Percentiles rank a stretch among this genome's conserved stretches.
Conservation (phyloP, 75 land plant genomes). For the Sequoiadendron giganteum region DNA sequence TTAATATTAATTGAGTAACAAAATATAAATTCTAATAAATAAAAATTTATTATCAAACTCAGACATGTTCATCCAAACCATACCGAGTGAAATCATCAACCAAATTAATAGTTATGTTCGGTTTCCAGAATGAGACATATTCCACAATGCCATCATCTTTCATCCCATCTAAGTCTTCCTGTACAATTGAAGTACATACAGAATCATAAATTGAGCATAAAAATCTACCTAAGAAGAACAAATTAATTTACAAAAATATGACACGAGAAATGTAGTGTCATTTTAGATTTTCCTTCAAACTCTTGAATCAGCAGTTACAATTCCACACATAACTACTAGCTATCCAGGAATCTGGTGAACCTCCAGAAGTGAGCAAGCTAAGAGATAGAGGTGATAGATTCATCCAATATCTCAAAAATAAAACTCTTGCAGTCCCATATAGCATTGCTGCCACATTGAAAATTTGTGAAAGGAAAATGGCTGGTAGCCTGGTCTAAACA, state of each 20-base stretch:
- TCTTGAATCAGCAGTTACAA: neutral
- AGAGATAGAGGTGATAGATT: neutral
- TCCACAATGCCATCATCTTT: constrained; percentile 51
- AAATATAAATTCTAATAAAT: neutral
- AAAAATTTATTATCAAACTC: neutral
- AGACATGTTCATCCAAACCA: neutral
- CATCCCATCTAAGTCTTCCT: constrained; percentile 28
- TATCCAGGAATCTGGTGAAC: neutral
- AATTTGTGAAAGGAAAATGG: neutral
- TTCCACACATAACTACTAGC: neutral
- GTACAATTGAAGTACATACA: constrained; percentile 8
- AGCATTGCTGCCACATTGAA: neutral
- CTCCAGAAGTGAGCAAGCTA: neutral
- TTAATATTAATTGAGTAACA: neutral
- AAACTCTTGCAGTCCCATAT: neutral
- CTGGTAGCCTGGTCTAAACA: neutral
- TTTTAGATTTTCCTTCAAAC: neutral
- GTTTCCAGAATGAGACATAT: constrained; percentile 92
- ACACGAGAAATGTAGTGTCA: neutral
- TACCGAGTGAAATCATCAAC: constrained; percentile 94
- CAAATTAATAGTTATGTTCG: constrained; percentile 92
- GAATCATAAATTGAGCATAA: neutral
- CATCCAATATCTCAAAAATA: neutral
- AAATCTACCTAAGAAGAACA: neutral
- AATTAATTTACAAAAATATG: neutral